phyloP scores from a whole-genome alignment of 176 grass and related monocot genomes.

The Eleusine coracana region DNA sequence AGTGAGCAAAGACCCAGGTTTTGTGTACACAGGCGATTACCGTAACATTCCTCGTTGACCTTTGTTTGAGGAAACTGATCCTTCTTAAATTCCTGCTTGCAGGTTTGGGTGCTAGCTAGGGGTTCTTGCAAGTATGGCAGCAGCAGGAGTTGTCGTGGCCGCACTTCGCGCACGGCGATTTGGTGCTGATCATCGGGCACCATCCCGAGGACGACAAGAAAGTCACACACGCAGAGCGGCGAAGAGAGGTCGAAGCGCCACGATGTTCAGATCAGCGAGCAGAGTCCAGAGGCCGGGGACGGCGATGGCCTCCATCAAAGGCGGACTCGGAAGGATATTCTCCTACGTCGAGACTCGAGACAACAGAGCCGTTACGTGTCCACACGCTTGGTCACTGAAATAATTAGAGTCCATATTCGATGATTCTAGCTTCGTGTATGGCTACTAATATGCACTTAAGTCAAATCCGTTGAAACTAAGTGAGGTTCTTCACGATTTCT shows the following conservation, averaged over 20 bases:
- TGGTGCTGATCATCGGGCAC: not conserved
- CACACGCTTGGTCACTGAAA: not conserved
- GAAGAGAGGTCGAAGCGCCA: not conserved
- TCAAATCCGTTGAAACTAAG: no score
- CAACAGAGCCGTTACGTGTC: not conserved
- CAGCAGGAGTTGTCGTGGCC: not conserved
- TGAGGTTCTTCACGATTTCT: no score
- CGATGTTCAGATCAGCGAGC: slow-evolving; percentile 6
- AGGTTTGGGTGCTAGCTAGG: not conserved
- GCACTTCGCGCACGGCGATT: slow-evolving; percentile 2
- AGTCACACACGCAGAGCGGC: not conserved
- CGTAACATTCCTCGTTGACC: no score
- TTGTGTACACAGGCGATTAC: no score
- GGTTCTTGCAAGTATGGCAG: no score
- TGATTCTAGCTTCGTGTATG: no score
- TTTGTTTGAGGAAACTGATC: no score
- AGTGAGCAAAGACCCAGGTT: not conserved
- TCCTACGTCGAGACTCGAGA: slow-evolving; percentile 2
- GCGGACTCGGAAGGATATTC: not conserved
- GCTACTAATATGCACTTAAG: no score
- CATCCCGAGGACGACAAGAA: fast-evolving
- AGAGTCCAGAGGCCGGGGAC: no score
- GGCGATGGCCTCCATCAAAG: not conserved
- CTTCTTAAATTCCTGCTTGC: not conserved
- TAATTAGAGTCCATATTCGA: no score